Percentiles rank a stretch among this genome's conserved stretches.
Evolutionary conservation across 345 rosid species (phyloP).

Genomic region (Erysimum cheiranthoides): DNA sequence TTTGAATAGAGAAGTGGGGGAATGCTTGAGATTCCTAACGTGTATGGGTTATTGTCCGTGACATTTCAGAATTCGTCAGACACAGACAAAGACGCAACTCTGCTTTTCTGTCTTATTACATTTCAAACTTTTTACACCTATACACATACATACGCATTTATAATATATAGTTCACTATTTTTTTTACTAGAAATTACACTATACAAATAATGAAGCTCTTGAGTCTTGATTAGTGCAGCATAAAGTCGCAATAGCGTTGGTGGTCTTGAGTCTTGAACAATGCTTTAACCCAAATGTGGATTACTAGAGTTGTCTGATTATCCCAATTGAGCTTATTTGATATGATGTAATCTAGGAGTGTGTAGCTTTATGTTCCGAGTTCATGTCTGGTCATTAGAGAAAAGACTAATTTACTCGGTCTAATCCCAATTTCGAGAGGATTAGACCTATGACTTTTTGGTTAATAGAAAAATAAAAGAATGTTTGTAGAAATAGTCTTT

Average conservation of each 20-base stretch:
- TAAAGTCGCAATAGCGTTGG: constrained; percentile 1
- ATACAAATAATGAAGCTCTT: constrained; percentile 1
- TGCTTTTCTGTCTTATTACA: constrained; percentile 33
- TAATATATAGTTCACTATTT: not conserved
- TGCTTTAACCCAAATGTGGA: not conserved
- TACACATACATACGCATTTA: not conserved
- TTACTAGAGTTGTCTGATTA: not conserved
- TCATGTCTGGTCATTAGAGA: not conserved
- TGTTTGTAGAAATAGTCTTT: no score
- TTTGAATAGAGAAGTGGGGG: constrained; percentile 33
- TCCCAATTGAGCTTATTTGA: not conserved
- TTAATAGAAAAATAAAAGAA: no score
- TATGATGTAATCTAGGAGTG: not conserved
- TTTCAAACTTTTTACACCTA: constrained; percentile 16
- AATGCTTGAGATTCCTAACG: constrained; percentile 41
- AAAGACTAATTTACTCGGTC: not conserved
- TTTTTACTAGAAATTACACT: not conserved
- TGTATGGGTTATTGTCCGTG: constrained; percentile 45
- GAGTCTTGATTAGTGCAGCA: constrained; percentile 12
- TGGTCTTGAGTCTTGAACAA: not conserved
- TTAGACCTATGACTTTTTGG: no score
- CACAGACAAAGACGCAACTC: constrained; percentile 40
- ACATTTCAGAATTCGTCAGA: constrained; percentile 45
- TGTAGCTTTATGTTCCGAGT: not conserved
- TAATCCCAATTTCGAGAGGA: no score